phyloP scores from a whole-genome alignment of 2,329 filamentous ascomycete species.

The Diaporthe citrichinensis region DNA sequence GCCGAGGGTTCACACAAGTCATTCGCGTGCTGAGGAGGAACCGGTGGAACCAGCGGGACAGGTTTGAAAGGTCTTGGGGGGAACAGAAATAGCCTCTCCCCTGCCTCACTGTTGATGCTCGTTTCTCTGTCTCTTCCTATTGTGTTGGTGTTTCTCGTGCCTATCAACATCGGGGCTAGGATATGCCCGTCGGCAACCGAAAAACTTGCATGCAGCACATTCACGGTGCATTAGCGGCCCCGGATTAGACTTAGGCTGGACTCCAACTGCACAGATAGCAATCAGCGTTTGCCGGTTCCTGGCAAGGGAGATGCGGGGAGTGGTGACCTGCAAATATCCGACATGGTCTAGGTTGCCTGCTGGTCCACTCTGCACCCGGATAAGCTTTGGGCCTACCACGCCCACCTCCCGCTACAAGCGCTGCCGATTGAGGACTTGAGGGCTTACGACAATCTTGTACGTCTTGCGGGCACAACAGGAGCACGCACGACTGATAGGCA shows the following conservation, averaged over 20 bases:
- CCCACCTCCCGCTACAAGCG: background rate
- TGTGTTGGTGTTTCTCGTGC: background rate
- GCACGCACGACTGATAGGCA: background rate
- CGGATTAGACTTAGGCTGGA: background rate
- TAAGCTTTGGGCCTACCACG: constrained; percentile 19
- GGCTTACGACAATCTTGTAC: background rate
- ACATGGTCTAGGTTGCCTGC: background rate
- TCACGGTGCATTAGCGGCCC: constrained; percentile 8
- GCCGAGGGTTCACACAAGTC: constrained; percentile 9
- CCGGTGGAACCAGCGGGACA: background rate
- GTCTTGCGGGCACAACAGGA: background rate
- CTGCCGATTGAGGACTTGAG: background rate
- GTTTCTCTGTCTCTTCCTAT: background rate
- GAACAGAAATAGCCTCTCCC: background rate
- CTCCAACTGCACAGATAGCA: background rate
- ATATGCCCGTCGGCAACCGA: background rate
- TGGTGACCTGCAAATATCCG: background rate
- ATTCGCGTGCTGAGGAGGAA: constrained; percentile 4
- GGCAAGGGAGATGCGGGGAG: background rate
- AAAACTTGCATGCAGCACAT: background rate
- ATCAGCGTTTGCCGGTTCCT: constrained; percentile 11
- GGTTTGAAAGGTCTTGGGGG: background rate
- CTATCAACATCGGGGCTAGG: background rate
- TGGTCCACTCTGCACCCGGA: background rate
- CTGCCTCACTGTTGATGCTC: background rate